Conservation (phyloP, 129 eudicot genomes). For the Oenanthe sinensis region DNA sequence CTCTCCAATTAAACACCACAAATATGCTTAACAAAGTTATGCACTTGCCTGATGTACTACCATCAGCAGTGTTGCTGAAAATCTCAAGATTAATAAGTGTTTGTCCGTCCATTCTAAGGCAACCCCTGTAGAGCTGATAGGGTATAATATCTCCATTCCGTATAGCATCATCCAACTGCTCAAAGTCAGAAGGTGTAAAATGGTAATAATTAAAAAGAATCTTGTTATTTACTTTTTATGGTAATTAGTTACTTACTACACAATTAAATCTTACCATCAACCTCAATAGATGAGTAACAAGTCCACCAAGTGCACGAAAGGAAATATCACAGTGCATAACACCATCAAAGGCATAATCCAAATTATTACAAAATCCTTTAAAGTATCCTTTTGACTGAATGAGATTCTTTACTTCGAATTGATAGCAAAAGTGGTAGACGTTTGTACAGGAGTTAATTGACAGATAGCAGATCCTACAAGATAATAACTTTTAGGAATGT, state of each 20-base stretch:
- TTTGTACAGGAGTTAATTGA: slow-evolving; percentile 47
- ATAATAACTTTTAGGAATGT: background rate
- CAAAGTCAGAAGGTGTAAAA: slow-evolving; percentile 12
- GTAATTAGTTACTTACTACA: background rate
- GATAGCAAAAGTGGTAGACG: slow-evolving; percentile 41
- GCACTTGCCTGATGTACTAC: no score
- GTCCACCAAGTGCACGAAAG: slow-evolving; percentile 87
- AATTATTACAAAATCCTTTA: slow-evolving; percentile 43
- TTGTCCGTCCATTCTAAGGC: slow-evolving; percentile 95
- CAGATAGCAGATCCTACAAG: slow-evolving; percentile 49
- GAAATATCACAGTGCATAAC: slow-evolving; percentile 52
- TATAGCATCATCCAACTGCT: slow-evolving; percentile 65
- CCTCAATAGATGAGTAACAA: slow-evolving; percentile 58
- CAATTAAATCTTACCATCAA: slow-evolving; percentile 53
- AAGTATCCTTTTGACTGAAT: slow-evolving; percentile 63
- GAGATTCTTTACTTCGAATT: slow-evolving; percentile 41
- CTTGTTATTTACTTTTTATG: slow-evolving; percentile 1
- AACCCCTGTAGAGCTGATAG: slow-evolving; percentile 77
- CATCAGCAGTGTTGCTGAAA: slow-evolving; percentile 72
- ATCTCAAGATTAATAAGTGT: slow-evolving; percentile 86
- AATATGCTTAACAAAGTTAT: no score
- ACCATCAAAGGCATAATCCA: slow-evolving; percentile 50
- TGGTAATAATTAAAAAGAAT: background rate
- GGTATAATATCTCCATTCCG: slow-evolving; percentile 68
- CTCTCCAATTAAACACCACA: no score